phyloP scores from a whole-genome alignment of 2,329 filamentous ascomycete species.

The Chalara sp. region DNA sequence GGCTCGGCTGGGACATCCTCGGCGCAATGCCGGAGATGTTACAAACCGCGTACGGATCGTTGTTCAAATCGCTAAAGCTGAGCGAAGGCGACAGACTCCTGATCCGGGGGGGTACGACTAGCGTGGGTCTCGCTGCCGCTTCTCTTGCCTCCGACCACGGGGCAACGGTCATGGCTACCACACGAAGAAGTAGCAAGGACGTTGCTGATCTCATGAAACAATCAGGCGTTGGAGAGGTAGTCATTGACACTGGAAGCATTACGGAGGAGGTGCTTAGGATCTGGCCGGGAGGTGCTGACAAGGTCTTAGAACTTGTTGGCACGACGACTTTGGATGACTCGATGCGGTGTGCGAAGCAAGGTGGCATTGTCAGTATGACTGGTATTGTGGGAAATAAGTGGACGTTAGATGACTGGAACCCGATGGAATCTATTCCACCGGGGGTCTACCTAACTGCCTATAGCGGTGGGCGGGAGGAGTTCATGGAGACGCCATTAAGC shows the following conservation, averaged over 20 bases:
- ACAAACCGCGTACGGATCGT: conserved; percentile 40
- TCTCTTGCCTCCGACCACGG: conserved; percentile 37
- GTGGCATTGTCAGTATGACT: conserved; percentile 38
- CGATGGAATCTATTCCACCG: conserved; percentile 36
- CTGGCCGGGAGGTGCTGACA: conserved; percentile 30
- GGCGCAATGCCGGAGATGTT: conserved; percentile 44
- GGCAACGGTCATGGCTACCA: conserved; percentile 33
- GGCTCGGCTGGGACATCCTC: conserved; percentile 34
- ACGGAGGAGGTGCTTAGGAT: conserved; percentile 24
- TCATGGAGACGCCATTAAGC: conserved; percentile 35
- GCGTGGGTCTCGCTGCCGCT: conserved; percentile 39
- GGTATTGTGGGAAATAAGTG: conserved; percentile 39
- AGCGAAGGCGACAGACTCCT: conserved; percentile 35
- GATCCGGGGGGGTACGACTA: conserved; percentile 42
- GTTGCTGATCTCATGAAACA: conserved; percentile 32
- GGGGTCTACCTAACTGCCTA: conserved; percentile 35
- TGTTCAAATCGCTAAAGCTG: conserved; percentile 33
- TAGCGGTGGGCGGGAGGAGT: conserved; percentile 30
- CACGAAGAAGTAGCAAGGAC: conserved; percentile 23
- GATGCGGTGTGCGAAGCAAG: conserved; percentile 30
- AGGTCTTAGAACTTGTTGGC: conserved; percentile 40
- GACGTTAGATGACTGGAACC: conserved; percentile 30
- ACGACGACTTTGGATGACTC: conserved; percentile 36
- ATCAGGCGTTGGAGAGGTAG: conserved; percentile 34
- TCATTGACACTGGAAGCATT: conserved; percentile 37